Conservation (phyloP, 305 asterid genomes). For the Solanum hybrid region DNA sequence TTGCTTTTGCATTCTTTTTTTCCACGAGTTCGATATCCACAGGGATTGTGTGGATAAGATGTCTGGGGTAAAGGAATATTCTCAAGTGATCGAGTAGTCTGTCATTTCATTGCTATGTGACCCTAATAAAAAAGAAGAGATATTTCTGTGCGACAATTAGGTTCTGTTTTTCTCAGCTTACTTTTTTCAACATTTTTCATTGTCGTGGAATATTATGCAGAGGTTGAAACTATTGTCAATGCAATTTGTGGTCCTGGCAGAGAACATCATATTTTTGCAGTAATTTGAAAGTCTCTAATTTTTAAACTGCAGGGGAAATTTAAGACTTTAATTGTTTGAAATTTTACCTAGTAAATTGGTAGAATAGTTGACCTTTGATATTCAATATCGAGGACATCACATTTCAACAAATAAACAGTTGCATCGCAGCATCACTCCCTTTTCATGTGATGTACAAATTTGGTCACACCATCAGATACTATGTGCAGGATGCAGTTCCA, state of each 20-base stretch:
- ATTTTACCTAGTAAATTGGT: background rate
- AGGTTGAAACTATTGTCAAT: background rate
- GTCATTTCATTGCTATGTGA: background rate
- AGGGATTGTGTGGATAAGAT: background rate
- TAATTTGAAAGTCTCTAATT: background rate
- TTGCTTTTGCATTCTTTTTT: background rate
- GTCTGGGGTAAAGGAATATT: background rate
- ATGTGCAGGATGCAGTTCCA: conserved; percentile 44
- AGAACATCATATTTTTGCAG: background rate
- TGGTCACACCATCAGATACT: conserved; percentile 3
- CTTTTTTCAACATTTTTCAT: background rate
- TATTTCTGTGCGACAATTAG: background rate
- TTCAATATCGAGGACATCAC: background rate
- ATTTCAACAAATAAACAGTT: background rate
- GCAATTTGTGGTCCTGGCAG: background rate
- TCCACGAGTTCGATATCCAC: background rate
- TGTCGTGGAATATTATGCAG: background rate
- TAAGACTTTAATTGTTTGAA: background rate
- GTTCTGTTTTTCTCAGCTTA: background rate
- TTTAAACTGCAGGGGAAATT: background rate
- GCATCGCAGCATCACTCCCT: background rate
- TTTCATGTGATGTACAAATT: background rate
- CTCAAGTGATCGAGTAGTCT: background rate
- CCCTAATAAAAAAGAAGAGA: background rate
- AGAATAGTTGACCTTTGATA: background rate